phyloP scores from a whole-genome alignment of 129 eudicot genomes.

The Silybum marianum region DNA sequence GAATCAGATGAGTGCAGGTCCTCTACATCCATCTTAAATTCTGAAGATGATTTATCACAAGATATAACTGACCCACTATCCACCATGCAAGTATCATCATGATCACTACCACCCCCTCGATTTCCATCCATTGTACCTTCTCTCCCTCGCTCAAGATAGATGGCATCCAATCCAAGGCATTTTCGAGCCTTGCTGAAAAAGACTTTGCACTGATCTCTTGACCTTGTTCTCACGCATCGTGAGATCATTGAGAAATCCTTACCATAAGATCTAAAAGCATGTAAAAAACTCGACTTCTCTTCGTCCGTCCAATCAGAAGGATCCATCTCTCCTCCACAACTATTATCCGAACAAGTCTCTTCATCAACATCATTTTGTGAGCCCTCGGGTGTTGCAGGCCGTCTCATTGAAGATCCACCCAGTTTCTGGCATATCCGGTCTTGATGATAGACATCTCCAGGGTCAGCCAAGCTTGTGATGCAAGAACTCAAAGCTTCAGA shows the following conservation, averaged over 20 bases:
- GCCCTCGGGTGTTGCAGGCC: slow-evolving; percentile 56
- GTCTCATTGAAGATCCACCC: slow-evolving; percentile 35
- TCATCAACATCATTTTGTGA: slow-evolving; percentile 56
- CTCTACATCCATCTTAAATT: slow-evolving; percentile 51
- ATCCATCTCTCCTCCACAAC: slow-evolving; percentile 70
- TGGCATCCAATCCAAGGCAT: slow-evolving; percentile 71
- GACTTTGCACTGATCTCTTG: slow-evolving; percentile 70
- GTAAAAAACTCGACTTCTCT: slow-evolving; percentile 71
- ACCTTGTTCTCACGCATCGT: slow-evolving; percentile 60
- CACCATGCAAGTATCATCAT: slow-evolving; percentile 65
- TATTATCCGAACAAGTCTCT: slow-evolving; percentile 82
- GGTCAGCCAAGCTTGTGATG: slow-evolving; percentile 73
- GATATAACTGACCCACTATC: slow-evolving; percentile 54
- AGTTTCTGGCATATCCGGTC: slow-evolving; percentile 52
- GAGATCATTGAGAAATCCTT: slow-evolving; percentile 83
- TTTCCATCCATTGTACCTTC: slow-evolving; percentile 44
- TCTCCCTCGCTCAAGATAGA: slow-evolving; percentile 34
- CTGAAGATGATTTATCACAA: slow-evolving; percentile 43
- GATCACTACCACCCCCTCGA: slow-evolving; percentile 62
- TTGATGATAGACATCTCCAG: slow-evolving; percentile 54
- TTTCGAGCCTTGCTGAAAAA: slow-evolving; percentile 86
- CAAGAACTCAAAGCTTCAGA: slow-evolving; percentile 98
- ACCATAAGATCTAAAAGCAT: slow-evolving; percentile 65
- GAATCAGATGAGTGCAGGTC: slow-evolving; percentile 39
- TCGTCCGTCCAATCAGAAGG: slow-evolving; percentile 85